phyloP scores from a whole-genome alignment of 768 basidiomycete species.

The Calocybe indica region DNA sequence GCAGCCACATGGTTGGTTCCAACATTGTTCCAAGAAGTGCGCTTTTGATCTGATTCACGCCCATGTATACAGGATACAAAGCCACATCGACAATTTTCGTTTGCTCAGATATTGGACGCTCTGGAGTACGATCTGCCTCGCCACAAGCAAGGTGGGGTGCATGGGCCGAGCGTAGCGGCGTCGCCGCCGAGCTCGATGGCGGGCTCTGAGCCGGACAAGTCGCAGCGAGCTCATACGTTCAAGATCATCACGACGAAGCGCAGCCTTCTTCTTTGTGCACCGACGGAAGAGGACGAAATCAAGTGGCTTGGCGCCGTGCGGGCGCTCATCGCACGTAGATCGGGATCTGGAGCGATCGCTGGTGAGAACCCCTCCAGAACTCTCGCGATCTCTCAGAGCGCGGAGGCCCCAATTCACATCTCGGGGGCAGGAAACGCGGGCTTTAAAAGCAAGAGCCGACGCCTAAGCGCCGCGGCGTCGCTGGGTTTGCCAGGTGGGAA shows the following conservation, averaged over 20 bases:
- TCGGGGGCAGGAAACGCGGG: conserved; percentile 23
- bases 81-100: conserved; percentile 80
- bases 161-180: conserved; percentile 34
- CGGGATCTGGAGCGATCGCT: conserved; percentile 39
- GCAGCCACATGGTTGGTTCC: conserved; percentile 87
- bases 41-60: not conserved
- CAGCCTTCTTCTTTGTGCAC: conserved; percentile 84
- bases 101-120: conserved; percentile 85
- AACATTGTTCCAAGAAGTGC: conserved; percentile 5
- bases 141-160: conserved; percentile 24
- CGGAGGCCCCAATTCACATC: conserved; percentile 5
- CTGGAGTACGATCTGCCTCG: conserved; percentile 75
- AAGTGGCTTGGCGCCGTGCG: conserved; percentile 95
- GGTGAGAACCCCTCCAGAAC: conserved; percentile 15
- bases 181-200: conserved; percentile 28
- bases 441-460: conserved; percentile 41
- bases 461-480: conserved; percentile 37
- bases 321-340: conserved; percentile 78
- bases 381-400: conserved; percentile 11
- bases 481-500: conserved; percentile 8
- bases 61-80: conserved; percentile 67
- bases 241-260: conserved; percentile 95
- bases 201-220: conserved; percentile 36
- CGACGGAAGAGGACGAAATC: conserved; percentile 96
- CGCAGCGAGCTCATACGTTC: conserved; percentile 63